Base-by-base conservation (phyloP, 257 asterid genomes). In the Asclepias syriaca region DNA sequence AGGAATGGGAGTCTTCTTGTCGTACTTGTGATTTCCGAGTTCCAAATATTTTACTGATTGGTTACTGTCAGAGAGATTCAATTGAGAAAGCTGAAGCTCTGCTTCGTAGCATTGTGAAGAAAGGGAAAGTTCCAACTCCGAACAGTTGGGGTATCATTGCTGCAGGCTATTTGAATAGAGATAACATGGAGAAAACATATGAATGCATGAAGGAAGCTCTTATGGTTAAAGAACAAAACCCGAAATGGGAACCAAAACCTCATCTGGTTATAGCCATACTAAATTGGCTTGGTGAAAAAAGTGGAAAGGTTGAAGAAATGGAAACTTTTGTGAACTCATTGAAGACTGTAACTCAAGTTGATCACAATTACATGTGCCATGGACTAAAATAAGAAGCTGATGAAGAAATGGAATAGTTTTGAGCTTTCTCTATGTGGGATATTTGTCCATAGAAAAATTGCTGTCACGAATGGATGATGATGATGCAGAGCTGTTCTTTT, bases 201-300 rank as follows among this genome's bases (percentile, higher is more conserved):
- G 89, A 84, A 70, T 86, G 89, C 78, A 68, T 86, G 84, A 84
- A 84, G 70, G 77, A 84, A 78, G 94, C 89, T 54, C 45, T 88
- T 67, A 77, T 79, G 34, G 94, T 76, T 7, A 78, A 46, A 69
- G 85, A 75, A 73, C 69, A 55, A n/a, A 80, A 86, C 66, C 48
- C 55, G 22, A 77, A 75, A 59, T 88, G 94, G 94, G 74, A 63
- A 22, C 94, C 91, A 4, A 88, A 88, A 64, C 84, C 84, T 27
- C 70, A 71, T 68, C 67, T 74, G 18, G 75, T 83, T 27, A 60
- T 34, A 12, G 80, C 59, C 70, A 46, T 88, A 73, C 39, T 85
- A 54, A 63, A 72, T 21, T 88, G 91, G 91, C 82, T 88, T 51
- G 79, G 84, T 3, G 48, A 43, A 43, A 85, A 86, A 39, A 69